Conservation (phyloP, 2,329 filamentous ascomycete genomes). For the Xylaria sp. region DNA sequence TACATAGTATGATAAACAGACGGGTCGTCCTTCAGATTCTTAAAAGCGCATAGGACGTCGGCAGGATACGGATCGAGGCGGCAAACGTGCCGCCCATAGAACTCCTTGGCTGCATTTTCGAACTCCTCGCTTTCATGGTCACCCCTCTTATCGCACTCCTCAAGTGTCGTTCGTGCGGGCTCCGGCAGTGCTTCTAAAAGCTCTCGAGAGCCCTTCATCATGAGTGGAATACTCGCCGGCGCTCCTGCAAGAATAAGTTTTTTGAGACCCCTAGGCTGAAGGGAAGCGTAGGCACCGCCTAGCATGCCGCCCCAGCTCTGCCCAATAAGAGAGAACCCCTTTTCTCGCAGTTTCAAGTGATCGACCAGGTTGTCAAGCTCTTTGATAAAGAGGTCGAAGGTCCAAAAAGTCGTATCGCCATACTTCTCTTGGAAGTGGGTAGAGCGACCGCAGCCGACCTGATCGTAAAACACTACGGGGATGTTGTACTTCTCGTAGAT, state of each 20-base stretch:
- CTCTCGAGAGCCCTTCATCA: not conserved
- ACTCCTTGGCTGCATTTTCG: constrained; percentile 26
- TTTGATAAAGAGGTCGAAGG: not conserved
- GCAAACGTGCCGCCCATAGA: constrained; percentile 33
- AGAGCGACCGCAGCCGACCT: constrained; percentile 17
- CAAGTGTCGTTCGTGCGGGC: constrained; percentile 21
- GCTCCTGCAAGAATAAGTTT: constrained; percentile 19
- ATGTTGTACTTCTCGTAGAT: constrained; percentile 53
- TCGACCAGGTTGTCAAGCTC: constrained; percentile 12
- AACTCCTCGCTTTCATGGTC: constrained; percentile 37
- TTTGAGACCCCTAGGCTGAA: not conserved
- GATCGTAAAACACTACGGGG: constrained; percentile 50
- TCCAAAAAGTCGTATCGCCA: not conserved
- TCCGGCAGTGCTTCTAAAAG: constrained; percentile 20
- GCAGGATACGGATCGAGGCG: constrained; percentile 35
- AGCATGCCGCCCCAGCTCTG: constrained; percentile 24
- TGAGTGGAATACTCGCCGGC: constrained; percentile 21
- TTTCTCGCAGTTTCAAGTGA: constrained; percentile 2
- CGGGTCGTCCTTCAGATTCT: constrained; percentile 36
- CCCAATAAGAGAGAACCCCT: not conserved
- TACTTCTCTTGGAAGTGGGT: constrained; percentile 13
- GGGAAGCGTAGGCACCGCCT: constrained; percentile 17
- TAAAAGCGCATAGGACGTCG: constrained; percentile 9
- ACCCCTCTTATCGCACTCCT: constrained; percentile 31
- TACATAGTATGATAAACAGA: constrained; percentile 43